Percentiles rank a stretch among this genome's conserved stretches.
phyloP scores from a whole-genome alignment of 2,329 filamentous ascomycete species.

The Talaromyces sp. region DNA sequence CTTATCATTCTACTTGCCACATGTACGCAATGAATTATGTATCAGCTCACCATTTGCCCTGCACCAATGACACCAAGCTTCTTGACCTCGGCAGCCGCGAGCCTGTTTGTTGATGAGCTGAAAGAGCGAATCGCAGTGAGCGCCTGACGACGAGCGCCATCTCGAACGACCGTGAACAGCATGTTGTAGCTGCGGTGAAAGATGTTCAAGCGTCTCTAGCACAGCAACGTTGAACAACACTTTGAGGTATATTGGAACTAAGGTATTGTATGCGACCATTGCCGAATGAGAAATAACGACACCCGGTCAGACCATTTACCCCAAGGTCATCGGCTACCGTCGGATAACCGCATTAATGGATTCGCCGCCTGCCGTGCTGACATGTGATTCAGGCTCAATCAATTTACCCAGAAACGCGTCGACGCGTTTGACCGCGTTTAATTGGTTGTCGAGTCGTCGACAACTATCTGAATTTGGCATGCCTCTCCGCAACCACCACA shows the following conservation, averaged over 20 bases:
- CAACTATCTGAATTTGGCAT: not conserved
- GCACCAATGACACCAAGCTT: conserved; percentile 87
- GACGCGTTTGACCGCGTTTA: conserved; percentile 30
- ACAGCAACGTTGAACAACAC: not conserved
- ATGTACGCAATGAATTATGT: not conserved
- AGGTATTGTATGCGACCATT: not conserved
- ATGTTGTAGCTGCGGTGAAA: conserved; percentile 22
- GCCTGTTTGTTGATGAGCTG: conserved; percentile 62
- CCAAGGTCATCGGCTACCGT: conserved; percentile 33
- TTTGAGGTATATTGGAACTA: not conserved
- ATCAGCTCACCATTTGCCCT: conserved; percentile 77
- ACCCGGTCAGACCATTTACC: conserved; percentile 14
- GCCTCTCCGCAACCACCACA: not conserved
- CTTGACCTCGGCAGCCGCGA: conserved; percentile 70
- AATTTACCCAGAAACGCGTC: conserved; percentile 23
- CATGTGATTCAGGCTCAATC: conserved; percentile 11
- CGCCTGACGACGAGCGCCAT: conserved; percentile 29
- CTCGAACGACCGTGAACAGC: conserved; percentile 36
- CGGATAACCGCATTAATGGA: conserved; percentile 21
- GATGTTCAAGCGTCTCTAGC: not conserved
- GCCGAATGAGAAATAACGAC: not conserved
- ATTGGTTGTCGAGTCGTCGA: conserved; percentile 21
- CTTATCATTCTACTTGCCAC: not conserved
- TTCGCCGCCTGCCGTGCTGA: conserved; percentile 2
- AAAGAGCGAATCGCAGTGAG: conserved; percentile 54